Percentiles rank a stretch among this genome's conserved stretches.
phyloP scores from a whole-genome alignment of 306 rosid genomes.

The Lathyrus sativus region DNA sequence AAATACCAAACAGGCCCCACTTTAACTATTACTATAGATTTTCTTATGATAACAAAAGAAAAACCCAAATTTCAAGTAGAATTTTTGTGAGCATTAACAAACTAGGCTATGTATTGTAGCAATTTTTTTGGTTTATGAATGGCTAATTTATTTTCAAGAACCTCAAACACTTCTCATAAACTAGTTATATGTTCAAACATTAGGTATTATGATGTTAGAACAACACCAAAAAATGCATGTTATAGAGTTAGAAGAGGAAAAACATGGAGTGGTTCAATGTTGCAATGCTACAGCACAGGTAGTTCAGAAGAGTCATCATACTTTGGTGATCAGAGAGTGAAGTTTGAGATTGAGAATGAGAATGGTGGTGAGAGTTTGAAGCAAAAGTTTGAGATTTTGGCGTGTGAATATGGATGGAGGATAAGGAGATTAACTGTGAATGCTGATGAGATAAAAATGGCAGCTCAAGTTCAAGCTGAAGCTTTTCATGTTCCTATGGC shows the following conservation, averaged over 20 bases:
- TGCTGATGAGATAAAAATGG: conserved; percentile 64
- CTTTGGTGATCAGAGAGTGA: conserved; percentile 38
- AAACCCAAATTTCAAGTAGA: not conserved
- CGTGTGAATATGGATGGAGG: conserved; percentile 70
- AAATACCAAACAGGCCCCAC: conserved; percentile 31
- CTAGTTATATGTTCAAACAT: conserved; percentile 34
- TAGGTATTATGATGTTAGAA: conserved; percentile 27
- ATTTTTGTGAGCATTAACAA: not conserved
- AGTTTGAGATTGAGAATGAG: conserved; percentile 36
- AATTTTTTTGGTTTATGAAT: conserved; percentile 17
- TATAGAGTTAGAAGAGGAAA: conserved; percentile 27
- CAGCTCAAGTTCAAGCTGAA: conserved; percentile 71
- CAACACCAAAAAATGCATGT: conserved; percentile 31
- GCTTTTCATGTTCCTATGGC: conserved; percentile 72
- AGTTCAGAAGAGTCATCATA: conserved; percentile 31
- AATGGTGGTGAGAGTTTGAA: conserved; percentile 37
- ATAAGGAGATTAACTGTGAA: conserved; percentile 61
- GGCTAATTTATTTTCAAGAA: conserved; percentile 59
- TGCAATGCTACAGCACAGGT: conserved; percentile 42
- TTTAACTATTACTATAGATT: not conserved
- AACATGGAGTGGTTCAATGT: conserved; percentile 15
- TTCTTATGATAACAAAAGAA: not conserved
- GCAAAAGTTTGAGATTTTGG: conserved; percentile 48
- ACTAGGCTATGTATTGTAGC: not conserved
- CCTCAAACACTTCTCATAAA: conserved; percentile 40